These are phyloP conservation scores for Lactarius deliciosus DNA, from an alignment of 768 basidiomycete genomes.

Conservation along the genomic window DNA sequence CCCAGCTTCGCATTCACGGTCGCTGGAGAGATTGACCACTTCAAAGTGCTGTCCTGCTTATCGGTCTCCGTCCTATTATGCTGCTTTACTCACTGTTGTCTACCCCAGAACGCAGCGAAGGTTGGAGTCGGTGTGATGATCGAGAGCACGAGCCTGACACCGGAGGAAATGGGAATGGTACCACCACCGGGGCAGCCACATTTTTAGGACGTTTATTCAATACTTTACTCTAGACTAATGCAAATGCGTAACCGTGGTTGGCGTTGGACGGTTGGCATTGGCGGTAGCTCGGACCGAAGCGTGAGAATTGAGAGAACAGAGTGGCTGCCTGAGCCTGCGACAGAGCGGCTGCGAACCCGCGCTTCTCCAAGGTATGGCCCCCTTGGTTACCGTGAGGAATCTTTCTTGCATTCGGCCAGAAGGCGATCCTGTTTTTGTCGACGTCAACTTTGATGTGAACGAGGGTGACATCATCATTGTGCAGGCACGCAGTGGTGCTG, in stretches of 20 bases:
- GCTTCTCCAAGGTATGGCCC: conserved; percentile 12
- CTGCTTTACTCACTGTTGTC: conserved; percentile 4
- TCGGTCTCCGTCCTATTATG: neutral
- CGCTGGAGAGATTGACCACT: conserved; percentile 97
- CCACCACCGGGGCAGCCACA: conserved; percentile 32
- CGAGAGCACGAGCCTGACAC: conserved; percentile 77
- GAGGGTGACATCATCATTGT: conserved; percentile 75
- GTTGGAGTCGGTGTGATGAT: conserved; percentile 98
- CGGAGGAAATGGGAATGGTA: conserved; percentile 70
- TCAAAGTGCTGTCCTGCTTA: conserved; percentile 64
- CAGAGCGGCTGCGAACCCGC: neutral
- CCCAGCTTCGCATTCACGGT: conserved; percentile 94
- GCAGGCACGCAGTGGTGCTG: conserved; percentile 79
- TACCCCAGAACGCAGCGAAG: conserved; percentile 79
- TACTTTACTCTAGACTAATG: conserved; percentile 31
- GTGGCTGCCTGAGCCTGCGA: too few relatives aligned
- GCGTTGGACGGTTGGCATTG: neutral
- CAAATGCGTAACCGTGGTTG: conserved; percentile 14
- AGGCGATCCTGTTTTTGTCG: conserved; percentile 54
- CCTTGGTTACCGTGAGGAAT: conserved; percentile 53
- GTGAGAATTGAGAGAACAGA: conserved; percentile 13
- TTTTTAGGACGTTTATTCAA: conserved; percentile 21
- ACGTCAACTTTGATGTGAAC: conserved; percentile 59
- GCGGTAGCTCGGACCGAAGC: conserved; percentile 15
- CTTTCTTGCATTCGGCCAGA: conserved; percentile 50